These are phyloP conservation scores for Backusella australiensis DNA, from an alignment of 192 early-diverging fungal species.

Conservation along the genomic window DNA sequence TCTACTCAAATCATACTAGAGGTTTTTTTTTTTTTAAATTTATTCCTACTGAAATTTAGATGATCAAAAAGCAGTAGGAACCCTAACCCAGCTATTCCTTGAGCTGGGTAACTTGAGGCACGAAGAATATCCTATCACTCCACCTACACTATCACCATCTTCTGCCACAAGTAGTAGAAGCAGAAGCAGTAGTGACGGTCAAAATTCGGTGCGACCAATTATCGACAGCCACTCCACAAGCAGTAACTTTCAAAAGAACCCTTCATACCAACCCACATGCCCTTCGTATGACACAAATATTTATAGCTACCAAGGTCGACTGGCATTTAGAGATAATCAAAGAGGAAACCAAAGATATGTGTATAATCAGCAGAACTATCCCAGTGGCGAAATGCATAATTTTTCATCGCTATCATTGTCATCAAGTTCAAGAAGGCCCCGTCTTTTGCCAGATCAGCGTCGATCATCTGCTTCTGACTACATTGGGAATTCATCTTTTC, in stretches of 20 bases:
- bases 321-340: not conserved
- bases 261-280: not conserved
- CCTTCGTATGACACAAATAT: not conserved
- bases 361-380: not conserved
- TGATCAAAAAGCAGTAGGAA: not conserved
- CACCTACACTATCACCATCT: not conserved
- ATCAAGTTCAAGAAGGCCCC: not conserved
- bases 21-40: not conserved
- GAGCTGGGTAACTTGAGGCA: not conserved
- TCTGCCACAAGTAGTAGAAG: not conserved
- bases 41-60: not conserved
- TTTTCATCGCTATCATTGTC: not conserved
- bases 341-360: not conserved
- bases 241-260: not conserved
- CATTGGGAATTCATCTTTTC: not conserved
- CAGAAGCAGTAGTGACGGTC: not conserved
- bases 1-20: not conserved
- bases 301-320: not conserved
- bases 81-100: not conserved
- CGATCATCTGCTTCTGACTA: constrained; percentile 8
- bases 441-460: not conserved
- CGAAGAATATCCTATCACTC: not conserved
- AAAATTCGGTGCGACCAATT: not conserved
- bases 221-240: not conserved
- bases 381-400: not conserved